A percentile compares a stretch with the other conserved stretches of the same genome.
Evolutionary conservation across 768 basidiomycete species (phyloP).

Genomic region (Suillus clintonianus): DNA sequence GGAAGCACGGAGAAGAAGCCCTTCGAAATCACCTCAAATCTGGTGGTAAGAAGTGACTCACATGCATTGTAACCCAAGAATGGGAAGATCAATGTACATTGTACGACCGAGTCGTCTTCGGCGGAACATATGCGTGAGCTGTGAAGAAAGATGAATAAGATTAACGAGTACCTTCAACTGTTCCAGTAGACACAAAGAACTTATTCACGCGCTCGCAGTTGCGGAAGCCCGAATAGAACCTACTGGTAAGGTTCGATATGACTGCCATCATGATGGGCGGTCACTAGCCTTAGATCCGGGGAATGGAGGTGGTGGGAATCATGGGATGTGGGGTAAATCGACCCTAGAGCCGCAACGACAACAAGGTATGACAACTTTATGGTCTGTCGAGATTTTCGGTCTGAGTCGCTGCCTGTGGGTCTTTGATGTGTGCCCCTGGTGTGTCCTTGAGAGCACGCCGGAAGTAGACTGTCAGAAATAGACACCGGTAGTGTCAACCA

Average conservation of each 20-base stretch:
- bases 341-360: background rate
- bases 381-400: background rate
- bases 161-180: background rate
- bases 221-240: background rate
- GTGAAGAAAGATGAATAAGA: background rate
- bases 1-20: conserved; percentile 20
- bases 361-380: background rate
- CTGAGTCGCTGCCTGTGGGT: background rate
- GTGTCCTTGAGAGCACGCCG: background rate
- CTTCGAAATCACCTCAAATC: conserved; percentile 11
- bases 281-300: background rate
- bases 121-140: background rate
- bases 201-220: background rate
- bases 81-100: conserved; percentile 31
- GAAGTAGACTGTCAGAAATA: background rate
- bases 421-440: background rate
- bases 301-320: background rate
- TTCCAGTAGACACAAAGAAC: background rate
- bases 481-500: background rate
- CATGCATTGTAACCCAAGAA: conserved; percentile 32
- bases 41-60: conserved; percentile 16
- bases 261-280: background rate
- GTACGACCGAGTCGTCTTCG: background rate
- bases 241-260: background rate
- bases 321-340: background rate